Conservation (phyloP, 2,329 filamentous ascomycete genomes). For the Tolypocladium amazonense region DNA sequence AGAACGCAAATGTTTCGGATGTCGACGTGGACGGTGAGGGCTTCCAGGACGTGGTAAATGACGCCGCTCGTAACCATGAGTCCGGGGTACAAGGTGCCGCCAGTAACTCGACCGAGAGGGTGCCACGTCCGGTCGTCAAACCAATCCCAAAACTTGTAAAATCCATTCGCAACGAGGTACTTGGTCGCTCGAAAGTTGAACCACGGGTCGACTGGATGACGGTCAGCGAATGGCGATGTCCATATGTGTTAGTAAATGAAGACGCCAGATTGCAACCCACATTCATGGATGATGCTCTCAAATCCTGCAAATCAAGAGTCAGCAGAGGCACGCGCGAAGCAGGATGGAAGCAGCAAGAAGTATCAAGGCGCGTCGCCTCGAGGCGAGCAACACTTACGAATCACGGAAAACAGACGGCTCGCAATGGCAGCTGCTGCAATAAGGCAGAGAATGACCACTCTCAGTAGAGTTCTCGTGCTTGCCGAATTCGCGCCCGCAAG, state of each 20-base stretch:
- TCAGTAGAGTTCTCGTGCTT: conserved; percentile 75
- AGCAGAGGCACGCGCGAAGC: conserved; percentile 11
- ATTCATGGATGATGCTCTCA: conserved; percentile 99
- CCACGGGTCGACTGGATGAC: conserved; percentile 81
- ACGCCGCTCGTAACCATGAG: conserved; percentile 97
- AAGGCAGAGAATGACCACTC: conserved; percentile 79
- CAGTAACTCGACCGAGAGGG: conserved; percentile 93
- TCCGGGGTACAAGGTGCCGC: conserved; percentile 95
- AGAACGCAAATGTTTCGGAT: conserved; percentile 98
- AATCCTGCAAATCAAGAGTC: conserved; percentile 53
- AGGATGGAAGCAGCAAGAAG: not conserved
- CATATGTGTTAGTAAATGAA: not conserved
- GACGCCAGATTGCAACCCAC: conserved; percentile 43
- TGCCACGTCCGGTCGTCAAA: conserved; percentile 99
- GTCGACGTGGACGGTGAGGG: conserved; percentile 85
- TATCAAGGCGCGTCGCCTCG: not conserved
- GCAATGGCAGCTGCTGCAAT: conserved; percentile 88
- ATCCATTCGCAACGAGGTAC: conserved; percentile 92
- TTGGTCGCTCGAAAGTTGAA: conserved; percentile 99
- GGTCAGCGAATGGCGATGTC: conserved; percentile 13
- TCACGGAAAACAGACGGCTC: conserved; percentile 95
- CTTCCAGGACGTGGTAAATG: conserved; percentile 89
- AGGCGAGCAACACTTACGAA: conserved; percentile 57
- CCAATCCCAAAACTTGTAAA: conserved; percentile 99
- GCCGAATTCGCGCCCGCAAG: conserved; percentile 70